Evolutionary conservation across 352 stramenopile species (phyloP).

Genomic region (Globisporangium yorkense): DNA sequence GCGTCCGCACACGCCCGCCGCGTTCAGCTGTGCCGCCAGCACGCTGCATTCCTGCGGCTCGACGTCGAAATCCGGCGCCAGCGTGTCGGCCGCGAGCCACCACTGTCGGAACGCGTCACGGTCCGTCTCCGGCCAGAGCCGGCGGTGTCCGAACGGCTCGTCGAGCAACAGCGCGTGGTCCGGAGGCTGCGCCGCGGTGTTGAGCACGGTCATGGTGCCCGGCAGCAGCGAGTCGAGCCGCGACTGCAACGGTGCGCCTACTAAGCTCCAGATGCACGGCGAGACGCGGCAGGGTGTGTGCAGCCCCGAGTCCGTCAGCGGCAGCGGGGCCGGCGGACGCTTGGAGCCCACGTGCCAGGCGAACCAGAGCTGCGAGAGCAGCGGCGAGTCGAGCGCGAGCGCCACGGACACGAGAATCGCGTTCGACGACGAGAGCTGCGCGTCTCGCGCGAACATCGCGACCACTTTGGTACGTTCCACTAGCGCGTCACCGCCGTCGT

Average conservation of each 20-base stretch:
- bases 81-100: conserved; percentile 16
- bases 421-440: conserved; percentile 46
- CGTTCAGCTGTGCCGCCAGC: conserved; percentile 44
- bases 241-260: conserved; percentile 31
- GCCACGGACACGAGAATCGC: conserved; percentile 55
- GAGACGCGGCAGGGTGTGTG: conserved; percentile 14
- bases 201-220: conserved; percentile 47
- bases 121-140: conserved; percentile 38
- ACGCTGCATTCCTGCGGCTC: conserved; percentile 43
- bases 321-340: conserved; percentile 26
- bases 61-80: conserved; percentile 42
- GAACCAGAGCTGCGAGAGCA: conserved; percentile 53
- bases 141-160: conserved; percentile 38
- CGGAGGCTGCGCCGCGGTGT: conserved; percentile 22
- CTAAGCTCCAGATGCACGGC: conserved; percentile 22
- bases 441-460: conserved; percentile 47
- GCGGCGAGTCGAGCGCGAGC: conserved; percentile 53
- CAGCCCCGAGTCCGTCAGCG: conserved; percentile 7
- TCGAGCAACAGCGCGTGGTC: conserved; percentile 34
- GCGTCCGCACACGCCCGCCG: conserved; percentile 45
- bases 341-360: conserved; percentile 59
- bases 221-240: conserved; percentile 44
- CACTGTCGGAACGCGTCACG: conserved; percentile 49
- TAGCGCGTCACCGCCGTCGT: conserved; percentile 4
- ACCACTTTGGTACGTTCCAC: conserved; percentile 43